Base-by-base conservation (phyloP, 164 flowering plant genomes). In the Vitis rupestris region DNA sequence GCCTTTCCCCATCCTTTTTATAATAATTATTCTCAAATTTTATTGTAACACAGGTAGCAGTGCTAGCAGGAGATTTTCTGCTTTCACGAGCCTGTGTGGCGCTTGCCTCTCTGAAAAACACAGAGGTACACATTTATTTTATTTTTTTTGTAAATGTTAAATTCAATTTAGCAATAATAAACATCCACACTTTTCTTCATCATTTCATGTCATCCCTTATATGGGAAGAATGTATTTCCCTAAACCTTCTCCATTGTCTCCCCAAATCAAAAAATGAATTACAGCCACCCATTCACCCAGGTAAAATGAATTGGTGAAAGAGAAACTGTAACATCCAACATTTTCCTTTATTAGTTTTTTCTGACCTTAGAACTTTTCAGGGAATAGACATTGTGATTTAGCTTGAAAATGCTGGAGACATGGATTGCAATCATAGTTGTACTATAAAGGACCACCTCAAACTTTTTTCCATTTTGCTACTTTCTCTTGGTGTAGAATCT, bases 21-120 rank as follows among this genome's bases (percentile, higher is more conserved):
- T 54, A 31, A 31, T 31, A 31, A 31, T 31, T 31, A 1, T 5
- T 31, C 37, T 31, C 37, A 31, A 31, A 31, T 31, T 31, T 31
- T 31, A 31, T 71, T 50, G 9, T 61, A n/a, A 68, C 83, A 82
- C 88, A 96, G 99, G 65, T 96, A 61, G 81, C 97, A 61, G 97
- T 93, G 29, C 76, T 96, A 78, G 97, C 99, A 15, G 99, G 98
- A 57, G 97, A 96, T 82, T 96, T 96, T 80, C 82, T 96, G 74
- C 95, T 93, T 70, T 96, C 98, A 57, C 84, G 97, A 74, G 98
- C 98, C 69, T 94, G 97, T 87, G 88, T 92, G 48, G 88, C 95
- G 23, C 90, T 94, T 65, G 95, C 97, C 59, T 84, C 98, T 69
- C 75, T 94, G 64, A 83, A 83, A 72, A 90, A 92, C 78, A 90